Percentiles rank a stretch among this genome's conserved stretches.
Evolutionary conservation across 305 asterid genomes (phyloP).

Genomic region (Fraxinus nigra): DNA sequence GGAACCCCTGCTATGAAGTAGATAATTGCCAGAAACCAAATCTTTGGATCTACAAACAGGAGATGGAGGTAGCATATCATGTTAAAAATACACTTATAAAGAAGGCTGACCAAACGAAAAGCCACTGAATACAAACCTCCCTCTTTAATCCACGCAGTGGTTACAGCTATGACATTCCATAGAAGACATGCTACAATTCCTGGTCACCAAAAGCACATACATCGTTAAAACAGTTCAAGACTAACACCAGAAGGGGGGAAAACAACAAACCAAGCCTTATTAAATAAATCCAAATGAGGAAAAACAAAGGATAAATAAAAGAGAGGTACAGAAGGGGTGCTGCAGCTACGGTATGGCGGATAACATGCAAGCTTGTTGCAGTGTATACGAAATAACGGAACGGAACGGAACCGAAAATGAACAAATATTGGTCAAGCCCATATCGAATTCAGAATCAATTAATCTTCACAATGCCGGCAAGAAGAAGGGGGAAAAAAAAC

Average conservation of each 20-base stretch:
- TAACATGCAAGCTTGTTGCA: background rate
- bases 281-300: background rate
- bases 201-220: constrained; percentile 40
- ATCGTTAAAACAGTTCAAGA: constrained; percentile 12
- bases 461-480: background rate
- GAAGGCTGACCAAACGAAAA: background rate
- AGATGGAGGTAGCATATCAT: constrained; percentile 24
- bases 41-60: constrained; percentile 27
- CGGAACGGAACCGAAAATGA: background rate
- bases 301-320: background rate
- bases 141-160: constrained; percentile 90
- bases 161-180: constrained; percentile 88
- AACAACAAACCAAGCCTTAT: background rate
- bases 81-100: background rate
- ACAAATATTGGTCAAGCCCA: background rate
- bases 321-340: background rate
- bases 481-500: background rate
- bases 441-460: background rate
- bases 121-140: constrained; percentile 60
- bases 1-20: too few species aligned
- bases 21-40: too few species aligned
- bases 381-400: background rate
- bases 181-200: constrained; percentile 72
- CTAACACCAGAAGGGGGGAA: background rate
- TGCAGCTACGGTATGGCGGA: constrained; percentile 4